Conservation (phyloP, 202 grass and related monocot species). For the Zoysia matrella region DNA sequence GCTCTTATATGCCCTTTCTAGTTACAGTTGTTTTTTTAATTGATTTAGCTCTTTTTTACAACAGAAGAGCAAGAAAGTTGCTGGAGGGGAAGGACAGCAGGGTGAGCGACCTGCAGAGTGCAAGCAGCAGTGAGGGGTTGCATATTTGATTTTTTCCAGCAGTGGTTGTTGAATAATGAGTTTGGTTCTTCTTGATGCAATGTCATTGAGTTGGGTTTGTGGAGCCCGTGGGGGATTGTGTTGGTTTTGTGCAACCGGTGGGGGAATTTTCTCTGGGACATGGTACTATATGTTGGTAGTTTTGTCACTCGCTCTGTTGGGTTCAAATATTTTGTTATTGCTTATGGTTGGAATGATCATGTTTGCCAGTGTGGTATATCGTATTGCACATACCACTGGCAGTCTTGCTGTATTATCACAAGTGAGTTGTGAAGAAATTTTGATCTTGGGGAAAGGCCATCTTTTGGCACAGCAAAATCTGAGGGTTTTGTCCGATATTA, state of each 20-base stretch:
- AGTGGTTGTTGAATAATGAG: conserved; percentile 23
- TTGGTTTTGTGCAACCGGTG: conserved; percentile 34
- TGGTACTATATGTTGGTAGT: conserved; percentile 52
- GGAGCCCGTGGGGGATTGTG: conserved; percentile 26
- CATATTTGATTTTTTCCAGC: background rate
- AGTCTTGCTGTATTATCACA: conserved; percentile 5
- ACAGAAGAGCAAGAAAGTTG: conserved; percentile 61
- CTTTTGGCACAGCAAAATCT: background rate
- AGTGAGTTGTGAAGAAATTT: conserved; percentile 43
- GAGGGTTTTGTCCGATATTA: background rate
- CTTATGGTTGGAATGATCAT: conserved; percentile 42
- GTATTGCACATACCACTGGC: conserved; percentile 46
- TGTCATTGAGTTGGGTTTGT: conserved; percentile 38
- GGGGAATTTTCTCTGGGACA: conserved; percentile 45
- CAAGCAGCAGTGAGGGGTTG: conserved; percentile 87
- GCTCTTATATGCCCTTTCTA: background rate
- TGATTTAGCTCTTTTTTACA: conserved; percentile 13
- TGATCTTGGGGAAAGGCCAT: background rate
- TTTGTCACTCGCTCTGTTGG: conserved; percentile 47
- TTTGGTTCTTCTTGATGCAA: conserved; percentile 48
- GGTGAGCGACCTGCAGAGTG: conserved; percentile 80
- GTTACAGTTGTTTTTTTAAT: background rate
- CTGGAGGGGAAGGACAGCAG: conserved; percentile 64
- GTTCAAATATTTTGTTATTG: conserved; percentile 44
- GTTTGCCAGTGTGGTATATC: conserved; percentile 41